phyloP scores from a whole-genome alignment of 2,329 filamentous ascomycete genomes.

The Aspergillus uvarum region DNA sequence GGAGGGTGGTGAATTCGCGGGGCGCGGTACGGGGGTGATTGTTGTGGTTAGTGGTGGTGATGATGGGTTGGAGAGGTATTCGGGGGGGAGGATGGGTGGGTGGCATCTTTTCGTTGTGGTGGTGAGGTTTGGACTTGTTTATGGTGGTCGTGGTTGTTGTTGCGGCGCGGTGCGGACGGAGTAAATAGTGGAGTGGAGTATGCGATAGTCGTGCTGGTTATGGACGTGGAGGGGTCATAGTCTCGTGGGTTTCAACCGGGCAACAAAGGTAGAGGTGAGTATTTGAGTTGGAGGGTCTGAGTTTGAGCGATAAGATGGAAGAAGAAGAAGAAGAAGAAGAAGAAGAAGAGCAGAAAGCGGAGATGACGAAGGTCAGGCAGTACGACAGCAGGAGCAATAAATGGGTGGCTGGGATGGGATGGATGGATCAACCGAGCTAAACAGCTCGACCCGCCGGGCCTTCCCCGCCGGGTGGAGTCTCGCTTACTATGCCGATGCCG shows the following conservation, averaged over 20 bases:
- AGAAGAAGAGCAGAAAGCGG: not conserved
- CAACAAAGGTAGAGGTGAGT: no score
- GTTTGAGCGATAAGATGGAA: no score
- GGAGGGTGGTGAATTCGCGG: constrained; percentile 40
- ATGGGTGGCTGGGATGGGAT: not conserved
- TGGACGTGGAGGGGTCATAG: not conserved
- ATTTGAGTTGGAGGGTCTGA: no score
- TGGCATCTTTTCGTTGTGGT: not conserved
- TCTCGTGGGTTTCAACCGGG: not conserved
- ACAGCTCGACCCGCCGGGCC: no score
- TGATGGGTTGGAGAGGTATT: not conserved
- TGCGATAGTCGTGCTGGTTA: not conserved
- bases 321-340: not conserved
- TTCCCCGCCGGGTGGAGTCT: no score
- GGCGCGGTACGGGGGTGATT: not conserved
- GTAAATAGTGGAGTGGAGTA: not conserved
- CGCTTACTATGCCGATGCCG: no score
- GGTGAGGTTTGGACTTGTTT: not conserved
- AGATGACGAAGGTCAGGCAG: not conserved
- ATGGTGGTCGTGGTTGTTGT: not conserved
- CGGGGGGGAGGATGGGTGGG: not conserved
- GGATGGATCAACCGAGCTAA: not conserved
- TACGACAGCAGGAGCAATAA: not conserved
- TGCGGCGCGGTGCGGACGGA: not conserved
- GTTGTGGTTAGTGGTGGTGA: not conserved